phyloP scores from a whole-genome alignment of 139 green algal species.

The Chlorella sorokiniana region DNA sequence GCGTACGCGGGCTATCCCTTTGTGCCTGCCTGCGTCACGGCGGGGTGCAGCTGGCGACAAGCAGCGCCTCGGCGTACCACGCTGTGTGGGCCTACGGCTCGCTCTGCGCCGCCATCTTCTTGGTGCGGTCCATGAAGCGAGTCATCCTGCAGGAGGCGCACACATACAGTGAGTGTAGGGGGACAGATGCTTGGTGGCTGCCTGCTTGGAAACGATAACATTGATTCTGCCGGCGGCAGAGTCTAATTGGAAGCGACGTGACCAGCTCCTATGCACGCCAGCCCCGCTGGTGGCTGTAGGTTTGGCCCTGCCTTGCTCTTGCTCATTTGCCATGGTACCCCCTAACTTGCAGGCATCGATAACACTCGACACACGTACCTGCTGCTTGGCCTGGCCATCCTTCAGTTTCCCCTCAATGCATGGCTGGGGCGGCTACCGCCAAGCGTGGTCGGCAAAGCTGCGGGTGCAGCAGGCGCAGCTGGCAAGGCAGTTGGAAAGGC shows the following conservation, averaged over 20 bases:
- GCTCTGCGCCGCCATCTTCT: slow-evolving; percentile 83
- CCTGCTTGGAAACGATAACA: not conserved
- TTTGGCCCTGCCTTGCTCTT: too few relatives aligned
- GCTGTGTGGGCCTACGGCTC: slow-evolving; percentile 74
- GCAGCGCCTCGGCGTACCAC: slow-evolving; percentile 64
- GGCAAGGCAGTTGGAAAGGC: not conserved
- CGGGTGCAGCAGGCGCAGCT: not conserved
- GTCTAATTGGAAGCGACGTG: not conserved
- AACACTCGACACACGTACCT: slow-evolving; percentile 85
- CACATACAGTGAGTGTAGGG: slow-evolving; percentile 20
- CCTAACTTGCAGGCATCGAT: slow-evolving; percentile 64
- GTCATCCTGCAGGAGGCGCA: slow-evolving; percentile 73
- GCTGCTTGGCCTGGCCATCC: slow-evolving; percentile 75
- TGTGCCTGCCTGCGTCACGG: slow-evolving; percentile 55
- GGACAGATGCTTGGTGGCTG: not conserved
- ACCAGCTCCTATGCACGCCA: too few relatives aligned
- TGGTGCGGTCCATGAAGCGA: slow-evolving; percentile 94
- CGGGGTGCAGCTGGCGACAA: slow-evolving; percentile 19
- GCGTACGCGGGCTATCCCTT: slow-evolving; percentile 90
- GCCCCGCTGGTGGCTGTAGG: too few relatives aligned
- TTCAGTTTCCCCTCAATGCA: slow-evolving; percentile 84
- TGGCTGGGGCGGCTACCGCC: slow-evolving; percentile 55
- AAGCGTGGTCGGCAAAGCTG: not conserved
- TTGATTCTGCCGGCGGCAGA: not conserved
- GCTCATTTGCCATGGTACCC: too few relatives aligned